Base-by-base conservation (phyloP, 306 rosid genomes). In the Lathyrus tuberosus region DNA sequence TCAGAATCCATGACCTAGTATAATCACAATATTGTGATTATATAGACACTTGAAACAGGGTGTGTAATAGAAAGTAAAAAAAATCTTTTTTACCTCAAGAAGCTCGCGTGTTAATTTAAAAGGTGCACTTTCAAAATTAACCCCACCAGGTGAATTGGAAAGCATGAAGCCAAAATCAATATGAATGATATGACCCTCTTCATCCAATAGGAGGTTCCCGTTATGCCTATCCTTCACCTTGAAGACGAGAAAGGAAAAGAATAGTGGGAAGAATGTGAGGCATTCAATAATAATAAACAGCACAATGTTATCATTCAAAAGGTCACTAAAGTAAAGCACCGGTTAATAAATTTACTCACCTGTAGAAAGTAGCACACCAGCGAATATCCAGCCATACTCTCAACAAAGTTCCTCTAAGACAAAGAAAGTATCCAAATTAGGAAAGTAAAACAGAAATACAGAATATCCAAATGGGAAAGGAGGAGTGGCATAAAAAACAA, bases 361-460 rank as follows among this genome's bases (percentile, higher is more conserved):
- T 95, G 99, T 70, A 95, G 84, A 82, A 95, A 85, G 91, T 91
- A 95, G 86, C 99, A 95, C 74, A 95, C 96, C 40, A 95, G 84
- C 75, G 99, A 95, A 91, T 95, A 95, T 79, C 99, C 99, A 53
- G 99, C 99, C 99, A 91, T 91, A 78, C 99, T 95, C 83, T 95
- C 99, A 62, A 95, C 99, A 72, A 95, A 95, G 87, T 91, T 95
- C 79, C 97, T 87, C 99, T 95, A 93, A 73, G 75, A 74, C 69
- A 83, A 71, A 74, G 53, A 62, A 65, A 41, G 78, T 59, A 65
- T 41, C 60, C 48, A 42, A 24, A 61, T 67, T 76, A 66, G 18
- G 44, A 48, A 70, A 51, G 69, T 47, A 40, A 53, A 69, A 72
- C 41, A 76, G 24, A 38, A 69, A 35, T 63, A 15, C 4, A 54